Conservation (phyloP, 1,284 basidiomycete species). For the Inonotus hispidus region DNA sequence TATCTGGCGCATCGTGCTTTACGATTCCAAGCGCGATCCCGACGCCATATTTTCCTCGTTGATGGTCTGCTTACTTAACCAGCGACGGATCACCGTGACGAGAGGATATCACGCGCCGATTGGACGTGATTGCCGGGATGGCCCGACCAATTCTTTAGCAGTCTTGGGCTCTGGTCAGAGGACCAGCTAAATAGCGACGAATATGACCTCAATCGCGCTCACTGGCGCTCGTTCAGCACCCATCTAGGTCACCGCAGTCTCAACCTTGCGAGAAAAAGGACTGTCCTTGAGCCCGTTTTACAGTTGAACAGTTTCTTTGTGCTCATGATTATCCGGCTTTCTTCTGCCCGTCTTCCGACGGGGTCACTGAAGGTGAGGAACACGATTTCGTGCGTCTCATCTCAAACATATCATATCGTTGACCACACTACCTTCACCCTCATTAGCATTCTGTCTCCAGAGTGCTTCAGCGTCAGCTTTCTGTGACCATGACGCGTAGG, state of each 20-base stretch:
- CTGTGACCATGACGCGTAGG: background rate
- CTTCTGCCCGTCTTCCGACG: background rate
- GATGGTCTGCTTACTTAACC: background rate
- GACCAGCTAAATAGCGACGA: background rate
- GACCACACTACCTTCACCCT: background rate
- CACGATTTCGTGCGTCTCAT: background rate
- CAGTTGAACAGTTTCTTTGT: background rate
- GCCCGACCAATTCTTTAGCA: background rate
- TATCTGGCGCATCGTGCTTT: no score
- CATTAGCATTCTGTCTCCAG: constrained; percentile 1
- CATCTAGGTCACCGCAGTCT: background rate
- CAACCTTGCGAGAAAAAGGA: background rate
- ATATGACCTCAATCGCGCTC: background rate
- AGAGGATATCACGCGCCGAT: background rate
- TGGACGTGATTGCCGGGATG: background rate
- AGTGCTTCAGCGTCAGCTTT: constrained; percentile 13
- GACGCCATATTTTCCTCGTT: background rate
- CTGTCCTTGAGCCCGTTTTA: background rate
- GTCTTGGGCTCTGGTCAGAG: background rate
- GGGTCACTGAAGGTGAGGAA: constrained; percentile 4
- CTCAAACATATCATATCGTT: background rate
- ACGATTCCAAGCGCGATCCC: no score
- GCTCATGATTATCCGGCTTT: constrained; percentile 8
- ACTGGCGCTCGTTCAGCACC: background rate
- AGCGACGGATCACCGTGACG: background rate